These are phyloP conservation scores for Flaveria ramosissima DNA, from an alignment of 129 eudicot genomes.

Conservation along the genomic window DNA sequence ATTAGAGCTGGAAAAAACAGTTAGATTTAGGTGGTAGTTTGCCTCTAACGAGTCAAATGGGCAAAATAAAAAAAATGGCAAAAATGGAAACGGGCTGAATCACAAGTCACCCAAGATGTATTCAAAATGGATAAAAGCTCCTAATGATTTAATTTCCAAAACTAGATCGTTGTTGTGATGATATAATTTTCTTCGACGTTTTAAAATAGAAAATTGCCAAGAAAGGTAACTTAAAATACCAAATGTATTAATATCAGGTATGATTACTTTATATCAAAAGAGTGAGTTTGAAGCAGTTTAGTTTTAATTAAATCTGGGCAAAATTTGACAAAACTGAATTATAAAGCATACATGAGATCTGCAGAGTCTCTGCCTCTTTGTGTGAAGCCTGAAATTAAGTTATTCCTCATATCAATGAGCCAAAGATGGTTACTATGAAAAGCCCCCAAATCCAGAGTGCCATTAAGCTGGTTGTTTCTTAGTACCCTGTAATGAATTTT, in stretches of 20 bases:
- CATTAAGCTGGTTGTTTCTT: constrained; percentile 52
- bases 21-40: background rate
- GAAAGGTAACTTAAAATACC: background rate
- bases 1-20: background rate
- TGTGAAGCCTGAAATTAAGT: constrained; percentile 41
- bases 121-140: background rate
- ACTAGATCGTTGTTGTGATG: background rate
- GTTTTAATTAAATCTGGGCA: background rate
- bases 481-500: constrained; percentile 40
- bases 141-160: background rate
- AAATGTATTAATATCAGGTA: background rate
- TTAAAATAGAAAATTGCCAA: background rate
- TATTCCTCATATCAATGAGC: constrained; percentile 56
- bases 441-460: constrained; percentile 52
- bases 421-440: constrained; percentile 47
- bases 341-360: constrained; percentile 44
- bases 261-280: background rate
- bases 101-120: background rate
- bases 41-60: background rate
- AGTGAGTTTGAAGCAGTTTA: too few species aligned
- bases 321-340: background rate
- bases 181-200: background rate
- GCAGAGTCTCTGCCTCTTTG: constrained; percentile 27
- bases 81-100: background rate
- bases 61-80: background rate